These are phyloP conservation scores for Colletotrichum coccodes DNA, from an alignment of 2,329 filamentous ascomycete species.

Conservation along the genomic window DNA sequence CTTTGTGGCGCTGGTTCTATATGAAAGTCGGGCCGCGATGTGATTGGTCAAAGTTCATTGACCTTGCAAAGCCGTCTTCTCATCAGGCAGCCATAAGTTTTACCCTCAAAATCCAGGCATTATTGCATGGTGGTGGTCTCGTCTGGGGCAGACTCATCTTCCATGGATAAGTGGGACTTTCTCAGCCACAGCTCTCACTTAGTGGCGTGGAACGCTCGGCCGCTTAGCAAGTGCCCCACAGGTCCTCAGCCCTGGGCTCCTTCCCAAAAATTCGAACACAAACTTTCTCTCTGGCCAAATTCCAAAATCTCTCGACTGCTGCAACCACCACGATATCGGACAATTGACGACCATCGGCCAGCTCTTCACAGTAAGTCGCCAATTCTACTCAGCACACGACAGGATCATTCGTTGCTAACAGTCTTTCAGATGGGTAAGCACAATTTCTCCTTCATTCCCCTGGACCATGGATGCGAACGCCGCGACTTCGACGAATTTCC, in stretches of 20 bases:
- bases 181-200: constrained; percentile 23
- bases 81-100: not conserved
- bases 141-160: too few species aligned
- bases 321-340: constrained; percentile 35
- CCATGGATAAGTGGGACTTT: not conserved
- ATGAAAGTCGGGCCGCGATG: not conserved
- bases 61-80: not conserved
- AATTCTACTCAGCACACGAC: not conserved
- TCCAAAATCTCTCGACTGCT: constrained; percentile 27
- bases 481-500: constrained; percentile 1
- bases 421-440: constrained; percentile 70
- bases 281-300: too few species aligned
- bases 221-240: constrained; percentile 20
- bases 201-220: too few species aligned
- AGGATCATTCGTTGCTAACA: constrained; percentile 48
- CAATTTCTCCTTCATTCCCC: constrained; percentile 32
- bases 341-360: constrained; percentile 35
- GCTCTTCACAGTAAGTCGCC: constrained; percentile 34
- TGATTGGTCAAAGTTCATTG: constrained; percentile 13
- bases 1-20: constrained; percentile 10
- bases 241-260: constrained; percentile 8
- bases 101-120: not conserved
- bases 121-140: not conserved
- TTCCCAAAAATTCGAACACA: constrained; percentile 10
- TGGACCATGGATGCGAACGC: constrained; percentile 14